A percentile compares a stretch with the other conserved stretches of the same genome.
phyloP scores from a whole-genome alignment of 208 protist species.

The Leptomonas seymouri region DNA sequence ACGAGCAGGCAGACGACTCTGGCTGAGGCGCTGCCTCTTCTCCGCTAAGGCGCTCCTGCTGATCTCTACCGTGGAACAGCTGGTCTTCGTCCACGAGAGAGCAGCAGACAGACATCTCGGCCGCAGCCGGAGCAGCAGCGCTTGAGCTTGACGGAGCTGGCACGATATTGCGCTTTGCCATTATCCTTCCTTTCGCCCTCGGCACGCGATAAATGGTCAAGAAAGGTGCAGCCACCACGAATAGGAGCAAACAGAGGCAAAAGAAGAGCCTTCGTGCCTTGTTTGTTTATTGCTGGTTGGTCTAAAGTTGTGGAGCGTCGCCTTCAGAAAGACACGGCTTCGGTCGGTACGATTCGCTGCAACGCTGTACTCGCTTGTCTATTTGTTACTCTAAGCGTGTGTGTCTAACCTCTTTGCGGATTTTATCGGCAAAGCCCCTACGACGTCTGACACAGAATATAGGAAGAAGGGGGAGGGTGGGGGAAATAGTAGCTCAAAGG shows the following conservation, averaged over 20 bases:
- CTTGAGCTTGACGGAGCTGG: background rate
- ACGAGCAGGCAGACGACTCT: background rate
- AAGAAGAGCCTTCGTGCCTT: background rate
- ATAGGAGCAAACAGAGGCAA: background rate
- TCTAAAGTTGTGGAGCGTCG: no score
- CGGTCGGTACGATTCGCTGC: no score
- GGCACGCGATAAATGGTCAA: background rate
- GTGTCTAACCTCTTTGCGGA: no score
- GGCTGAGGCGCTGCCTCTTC: background rate
- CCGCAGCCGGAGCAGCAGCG: background rate
- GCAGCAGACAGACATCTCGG: background rate
- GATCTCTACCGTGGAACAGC: background rate
- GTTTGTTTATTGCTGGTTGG: no score
- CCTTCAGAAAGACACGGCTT: no score
- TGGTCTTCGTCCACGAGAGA: background rate
- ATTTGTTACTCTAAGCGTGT: no score
- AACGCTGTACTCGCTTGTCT: no score
- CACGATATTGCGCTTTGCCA: conserved; percentile 12
- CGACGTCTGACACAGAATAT: no score
- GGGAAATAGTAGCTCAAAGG: background rate
- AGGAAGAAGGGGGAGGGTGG: background rate
- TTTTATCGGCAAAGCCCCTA: no score
- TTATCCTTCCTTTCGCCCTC: background rate
- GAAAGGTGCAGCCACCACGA: background rate
- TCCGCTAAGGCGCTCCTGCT: conserved; percentile 20